These are phyloP conservation scores for Amanita fuliginea DNA, from an alignment of 768 basidiomycete genomes.

Conservation along the genomic window DNA sequence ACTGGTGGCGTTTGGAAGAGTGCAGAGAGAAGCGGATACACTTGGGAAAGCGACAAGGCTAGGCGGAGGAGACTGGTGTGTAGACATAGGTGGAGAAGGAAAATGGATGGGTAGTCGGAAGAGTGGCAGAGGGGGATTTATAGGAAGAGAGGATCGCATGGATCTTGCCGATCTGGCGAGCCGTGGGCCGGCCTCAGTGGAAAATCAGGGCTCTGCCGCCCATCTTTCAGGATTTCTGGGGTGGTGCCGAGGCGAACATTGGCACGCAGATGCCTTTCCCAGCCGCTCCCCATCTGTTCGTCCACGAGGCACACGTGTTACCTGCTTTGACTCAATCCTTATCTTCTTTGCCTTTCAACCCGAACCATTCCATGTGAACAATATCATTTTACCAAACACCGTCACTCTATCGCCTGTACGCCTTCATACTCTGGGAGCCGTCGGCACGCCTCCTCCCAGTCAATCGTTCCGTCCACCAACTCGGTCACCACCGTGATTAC, in stretches of 20 bases:
- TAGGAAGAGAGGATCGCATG: neutral
- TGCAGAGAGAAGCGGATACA: conserved; percentile 55
- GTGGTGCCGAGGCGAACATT: neutral
- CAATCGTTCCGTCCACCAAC: conserved; percentile 62
- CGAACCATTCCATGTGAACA: neutral
- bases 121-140: conserved; percentile 7
- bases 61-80: conserved; percentile 21
- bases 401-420: conserved; percentile 36
- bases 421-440: conserved; percentile 76
- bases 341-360: neutral
- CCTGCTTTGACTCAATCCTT: neutral
- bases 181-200: neutral
- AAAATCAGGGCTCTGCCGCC: neutral
- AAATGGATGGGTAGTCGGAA: too few relatives aligned
- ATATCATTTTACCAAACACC: neutral
- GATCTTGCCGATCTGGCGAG: neutral
- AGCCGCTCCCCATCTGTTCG: neutral
- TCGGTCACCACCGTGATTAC: conserved; percentile 75
- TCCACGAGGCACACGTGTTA: neutral
- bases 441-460: conserved; percentile 68
- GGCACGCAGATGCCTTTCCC: neutral
- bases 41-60: conserved; percentile 66
- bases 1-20: conserved; percentile 63
- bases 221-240: neutral
- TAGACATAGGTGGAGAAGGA: conserved; percentile 8